Evolutionary conservation across 371 early-diverging fungal genomes (phyloP), one percentile per base, ranked within the genome.

Genomic region (Syncephalastrum racemosum): DNA sequence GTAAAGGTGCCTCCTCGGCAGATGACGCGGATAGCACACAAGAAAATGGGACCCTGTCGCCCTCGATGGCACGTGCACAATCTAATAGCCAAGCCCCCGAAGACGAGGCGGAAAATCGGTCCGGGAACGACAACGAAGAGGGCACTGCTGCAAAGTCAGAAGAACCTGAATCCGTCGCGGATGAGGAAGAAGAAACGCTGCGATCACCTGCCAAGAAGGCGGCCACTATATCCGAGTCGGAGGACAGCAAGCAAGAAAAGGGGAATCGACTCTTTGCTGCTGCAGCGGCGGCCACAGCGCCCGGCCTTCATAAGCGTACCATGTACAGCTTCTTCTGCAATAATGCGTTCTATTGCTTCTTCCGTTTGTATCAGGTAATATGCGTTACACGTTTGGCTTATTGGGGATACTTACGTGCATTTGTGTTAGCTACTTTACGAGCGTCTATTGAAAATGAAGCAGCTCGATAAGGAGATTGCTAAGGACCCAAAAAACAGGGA

Each of bases 341-440:
- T 63, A 88, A 80, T 27, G 71, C 68, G 22, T 90, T 90, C 56
- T 98, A 92, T 66, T 88, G 86, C 46, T 93, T 98, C 62, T 87
- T 97, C 73, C 73, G 97, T 46, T 85, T 92, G 46, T 91, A 90
- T 59, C 87, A 93, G 80, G 90, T 90, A 70, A 54, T 16, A 10
- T 4, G 7, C 20, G 13, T 39, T 20, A 23, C 19, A 16, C 1
- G 18, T 50, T 41, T 19, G 40, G 6, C 15, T 20, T n/a, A n/a
- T 15, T n/a, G 4, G 4, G 10, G 24, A 18, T 50, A 50, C 15
- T 7, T 31, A 27, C 13, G 3, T 19, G 23, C 1, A 0, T 50
- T 4, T 16, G 44, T 44, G 70, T 45, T 77, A 94, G 84, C 78
- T 91, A 50, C 65, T 94, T 6, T 97, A 94, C 72, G 79, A 79